Evolutionary conservation across 176 grass and related monocot genomes (phyloP).

Genomic region (Triticum timopheevii): DNA sequence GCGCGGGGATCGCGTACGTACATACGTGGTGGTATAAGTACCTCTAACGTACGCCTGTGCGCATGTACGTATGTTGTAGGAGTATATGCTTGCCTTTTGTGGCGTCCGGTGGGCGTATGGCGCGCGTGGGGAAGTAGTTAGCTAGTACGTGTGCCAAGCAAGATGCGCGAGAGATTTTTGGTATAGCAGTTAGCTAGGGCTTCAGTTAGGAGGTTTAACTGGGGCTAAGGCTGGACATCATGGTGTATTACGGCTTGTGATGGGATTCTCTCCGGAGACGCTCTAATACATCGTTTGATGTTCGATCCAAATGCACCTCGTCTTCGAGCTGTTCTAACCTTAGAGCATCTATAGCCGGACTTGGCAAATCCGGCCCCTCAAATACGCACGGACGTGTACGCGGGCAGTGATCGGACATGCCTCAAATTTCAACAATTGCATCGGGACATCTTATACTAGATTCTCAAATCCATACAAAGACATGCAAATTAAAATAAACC

Average conservation of each 20-base stretch:
- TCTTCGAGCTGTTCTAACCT: background rate
- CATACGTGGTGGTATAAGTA: background rate
- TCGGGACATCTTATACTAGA: too few relatives aligned
- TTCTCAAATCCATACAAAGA: too few relatives aligned
- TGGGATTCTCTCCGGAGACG: constrained; percentile 14
- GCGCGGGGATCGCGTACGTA: background rate
- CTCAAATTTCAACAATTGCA: too few relatives aligned
- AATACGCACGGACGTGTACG: too few relatives aligned
- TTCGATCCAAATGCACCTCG: constrained; percentile 9
- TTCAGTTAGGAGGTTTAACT: background rate
- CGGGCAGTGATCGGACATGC: too few relatives aligned
- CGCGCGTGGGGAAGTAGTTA: background rate
- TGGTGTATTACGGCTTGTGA: constrained; percentile 43
- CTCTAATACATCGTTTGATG: constrained; percentile 50
- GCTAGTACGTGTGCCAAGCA: background rate
- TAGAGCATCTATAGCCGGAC: too few relatives aligned
- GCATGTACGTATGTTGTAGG: background rate
- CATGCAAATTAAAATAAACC: too few relatives aligned
- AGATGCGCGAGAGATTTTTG: constrained; percentile 14
- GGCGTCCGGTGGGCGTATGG: background rate
- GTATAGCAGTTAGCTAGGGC: background rate
- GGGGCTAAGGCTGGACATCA: constrained; percentile 32
- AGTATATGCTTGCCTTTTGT: background rate
- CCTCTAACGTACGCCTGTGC: background rate
- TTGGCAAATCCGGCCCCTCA: too few relatives aligned